Evolutionary conservation across 2,329 filamentous ascomycete species (phyloP), one percentile per base, ranked within the genome.

Genomic region (Calonectria crousiana): DNA sequence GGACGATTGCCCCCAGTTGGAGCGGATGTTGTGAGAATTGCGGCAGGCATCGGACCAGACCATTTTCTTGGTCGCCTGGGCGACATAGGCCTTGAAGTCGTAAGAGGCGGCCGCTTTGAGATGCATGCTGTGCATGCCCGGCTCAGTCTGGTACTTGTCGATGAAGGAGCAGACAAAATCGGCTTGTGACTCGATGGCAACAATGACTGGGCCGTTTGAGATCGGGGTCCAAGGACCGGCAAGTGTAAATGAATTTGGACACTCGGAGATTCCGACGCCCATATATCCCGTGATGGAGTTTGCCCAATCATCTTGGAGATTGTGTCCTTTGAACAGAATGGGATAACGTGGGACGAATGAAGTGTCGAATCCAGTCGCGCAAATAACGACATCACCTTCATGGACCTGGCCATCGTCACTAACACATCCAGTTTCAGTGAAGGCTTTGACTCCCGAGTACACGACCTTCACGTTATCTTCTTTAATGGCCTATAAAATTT

Each of bases 81-180:
- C 74, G n/a, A 76, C 65, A 30, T 76, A 76, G 1, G 36, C 20
- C 28, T 76, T 76, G 36, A 76, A 76, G 10, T 62, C 56, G 6
- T 62, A 62, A 0, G 56, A 62, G 5, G 56, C 56, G 1, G 56
- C 56, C 0, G 56, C 74, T 10, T 76, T 76, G 4, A 76, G 56
- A 0, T 52, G 67, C 74, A 74, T 71, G n/a, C 67, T 69, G 49
- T 44, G 53, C 38, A 76, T 53, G 0, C 62, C 53, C 0, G 71
- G 67, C 10, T 76, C 75, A 0, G 74, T 76, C 30, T 76, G 74
- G n/a, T 71, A 76, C 53, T 76, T 76, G 53, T 76, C 75, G 10
- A 76, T 76, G n/a, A 76, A 76, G 0, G 67, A 20, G 32, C 74
- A 76, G 26, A 76, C 34, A 3, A 71, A 76, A 14, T 76, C 74